Evolutionary conservation across 257 asterid genomes (phyloP), one percentile per base, ranked within the genome.

Genomic region (Scutellaria minor): DNA sequence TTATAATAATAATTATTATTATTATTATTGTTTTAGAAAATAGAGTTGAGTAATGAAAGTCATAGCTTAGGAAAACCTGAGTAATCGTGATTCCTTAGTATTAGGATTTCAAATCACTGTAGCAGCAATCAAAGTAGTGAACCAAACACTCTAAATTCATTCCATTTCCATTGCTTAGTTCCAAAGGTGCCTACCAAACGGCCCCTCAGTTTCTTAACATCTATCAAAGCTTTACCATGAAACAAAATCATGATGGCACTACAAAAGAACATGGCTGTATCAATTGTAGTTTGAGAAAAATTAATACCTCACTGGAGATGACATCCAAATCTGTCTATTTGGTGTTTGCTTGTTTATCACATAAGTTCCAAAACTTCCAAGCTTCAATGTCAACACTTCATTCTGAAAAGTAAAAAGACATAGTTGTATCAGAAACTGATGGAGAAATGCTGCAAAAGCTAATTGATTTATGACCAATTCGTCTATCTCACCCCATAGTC

Each of bases 261-360:
- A 31, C 37, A 31, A 4, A 31, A 31, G 37, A 31, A 31, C 37
- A 31, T 4, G 37, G 37, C 37, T 31, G 37, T 31, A 6, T 31
- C 61, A 45, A n/a, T 27, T 12, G 9, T 48, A 11, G 54, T 60
- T 55, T 53, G 39, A 63, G 69, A 64, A 48, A 69, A 48, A 69
- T 50, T 4, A 7, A 50, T 89, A 94, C 97, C 98, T 89, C 79
- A 91, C 88, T 9, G 99, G 99, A 35, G 97, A 94, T 73, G 99
- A 94, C 92, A 94, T 84, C 98, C 99, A 94, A 71, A 94, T 91
- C 78, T 91, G 97, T 66, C 97, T 79, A 69, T 94, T 91, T 65
- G 97, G 97, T 5, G 97, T 84, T 79, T 94, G 97, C 86, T 94
- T 89, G 90, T 94, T 91, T 70, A 91, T 88, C 68, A 94, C 97